Conservation (phyloP, 2,329 filamentous ascomycete genomes). For the Colletotrichum plurivorum region DNA sequence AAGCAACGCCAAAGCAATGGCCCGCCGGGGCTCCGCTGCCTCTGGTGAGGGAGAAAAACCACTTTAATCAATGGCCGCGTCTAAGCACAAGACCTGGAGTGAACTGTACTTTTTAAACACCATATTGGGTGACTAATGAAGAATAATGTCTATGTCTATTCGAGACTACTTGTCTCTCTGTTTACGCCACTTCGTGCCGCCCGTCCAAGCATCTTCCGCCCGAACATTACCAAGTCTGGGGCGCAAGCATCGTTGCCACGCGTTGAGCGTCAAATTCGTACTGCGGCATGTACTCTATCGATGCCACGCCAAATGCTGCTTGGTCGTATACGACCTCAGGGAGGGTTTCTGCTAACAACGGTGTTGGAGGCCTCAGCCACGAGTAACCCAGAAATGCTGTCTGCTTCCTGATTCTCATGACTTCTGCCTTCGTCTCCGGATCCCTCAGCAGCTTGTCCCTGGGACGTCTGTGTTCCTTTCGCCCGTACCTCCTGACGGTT, state of each 20-base stretch:
- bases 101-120: neutral
- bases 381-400: conserved; percentile 92
- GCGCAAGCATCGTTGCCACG: too few relatives aligned
- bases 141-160: conserved; percentile 37
- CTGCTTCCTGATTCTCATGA: conserved; percentile 85
- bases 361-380: conserved; percentile 70
- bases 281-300: neutral
- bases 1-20: conserved; percentile 70
- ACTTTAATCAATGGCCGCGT: neutral
- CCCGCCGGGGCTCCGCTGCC: neutral
- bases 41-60: neutral
- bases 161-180: neutral
- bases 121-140: neutral
- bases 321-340: neutral
- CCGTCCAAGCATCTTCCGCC: neutral
- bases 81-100: neutral
- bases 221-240: neutral
- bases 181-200: neutral
- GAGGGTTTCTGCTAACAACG: neutral
- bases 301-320: neutral
- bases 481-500: conserved; percentile 67
- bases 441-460: conserved; percentile 90
- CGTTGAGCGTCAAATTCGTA: neutral
- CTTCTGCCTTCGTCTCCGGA: conserved; percentile 72
- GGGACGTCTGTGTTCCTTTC: conserved; percentile 81